Evolutionary conservation across 371 early-diverging fungal genomes (phyloP).

Genomic region (Apophysomyces sp.): DNA sequence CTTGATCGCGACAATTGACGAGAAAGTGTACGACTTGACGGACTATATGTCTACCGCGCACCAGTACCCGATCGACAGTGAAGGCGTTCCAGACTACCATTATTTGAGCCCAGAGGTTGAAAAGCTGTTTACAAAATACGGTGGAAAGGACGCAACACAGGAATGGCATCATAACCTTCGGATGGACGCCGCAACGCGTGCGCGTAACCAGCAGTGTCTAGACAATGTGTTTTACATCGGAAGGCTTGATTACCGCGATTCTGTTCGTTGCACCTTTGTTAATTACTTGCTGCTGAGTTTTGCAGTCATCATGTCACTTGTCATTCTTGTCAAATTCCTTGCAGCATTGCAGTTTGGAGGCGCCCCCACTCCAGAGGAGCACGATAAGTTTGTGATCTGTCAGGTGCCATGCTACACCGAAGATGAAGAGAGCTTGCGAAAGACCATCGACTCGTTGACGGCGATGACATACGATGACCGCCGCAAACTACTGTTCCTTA

Average conservation of each 20-base stretch:
- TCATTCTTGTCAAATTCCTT: conserved; percentile 89
- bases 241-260: conserved; percentile 79
- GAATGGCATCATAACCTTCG: conserved; percentile 48
- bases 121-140: conserved; percentile 34
- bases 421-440: conserved; percentile 79
- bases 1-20: conserved; percentile 54
- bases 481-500: conserved; percentile 85
- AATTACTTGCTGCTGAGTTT: conserved; percentile 83
- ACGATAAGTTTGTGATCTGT: conserved; percentile 87
- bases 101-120: conserved; percentile 35
- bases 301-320: conserved; percentile 74
- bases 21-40: conserved; percentile 61
- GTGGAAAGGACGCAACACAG: conserved; percentile 38
- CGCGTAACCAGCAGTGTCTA: conserved; percentile 60
- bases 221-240: conserved; percentile 84
- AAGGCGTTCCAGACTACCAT: conserved; percentile 33
- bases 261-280: conserved; percentile 79
- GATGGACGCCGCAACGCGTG: conserved; percentile 28
- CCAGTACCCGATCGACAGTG: conserved; percentile 20
- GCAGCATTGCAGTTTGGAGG: conserved; percentile 87
- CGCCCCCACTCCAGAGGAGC: conserved; percentile 77
- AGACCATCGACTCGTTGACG: conserved; percentile 90
- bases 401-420: conserved; percentile 91
- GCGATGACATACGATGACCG: conserved; percentile 81
- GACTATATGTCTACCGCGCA: conserved; percentile 47